Evolutionary conservation across 169 alveolate species (phyloP), one percentile per base, ranked within the genome.

Genomic region (Plasmodium berghei): DNA sequence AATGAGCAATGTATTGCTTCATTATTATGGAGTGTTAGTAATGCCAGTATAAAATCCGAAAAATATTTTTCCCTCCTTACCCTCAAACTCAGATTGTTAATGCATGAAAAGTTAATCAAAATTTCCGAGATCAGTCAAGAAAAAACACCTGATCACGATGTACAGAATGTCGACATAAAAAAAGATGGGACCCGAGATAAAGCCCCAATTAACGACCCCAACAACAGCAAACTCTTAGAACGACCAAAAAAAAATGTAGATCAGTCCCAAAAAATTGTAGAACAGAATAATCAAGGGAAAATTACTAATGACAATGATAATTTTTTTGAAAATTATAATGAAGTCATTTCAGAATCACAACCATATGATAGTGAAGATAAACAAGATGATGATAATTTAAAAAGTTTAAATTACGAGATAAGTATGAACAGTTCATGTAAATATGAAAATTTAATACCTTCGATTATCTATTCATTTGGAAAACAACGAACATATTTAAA

Each of bases 1-100:
- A 86, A 86, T 56, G 86, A 70, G 34, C 91, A 86, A 22, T 86
- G 91, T 48, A 86, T 86, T 16, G 91, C 87, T 2, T 70, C 91
- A 1, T n/a, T 86, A 45, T 56, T 86, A 28, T 86, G 91, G 91
- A 86, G 91, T 71, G 34, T 71, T 9, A 86, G 91, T 12, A 61
- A 86, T 86, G 91, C 91, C 45, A 61, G 59, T 10, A 71, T 86
- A 14, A 86, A 86, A 49, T 54, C 91, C n/a, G 91, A 86, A 64
- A 69, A 71, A 42, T 86, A 86, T 58, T 86, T 86, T 71, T 26
- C 86, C n/a, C 26, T 85, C 54, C 26, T 85, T 2, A 66, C 71
- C 12, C 61, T 69, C 34, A 67, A 55, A 18, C 24, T 85, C 9
- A 52, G 91, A 26, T 28, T 69, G 40, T 59, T 85, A 14, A 85